Percentiles rank a stretch among this genome's conserved stretches.
phyloP scores from a whole-genome alignment of 2,329 filamentous ascomycete species.

The Clonostachys rosea region DNA sequence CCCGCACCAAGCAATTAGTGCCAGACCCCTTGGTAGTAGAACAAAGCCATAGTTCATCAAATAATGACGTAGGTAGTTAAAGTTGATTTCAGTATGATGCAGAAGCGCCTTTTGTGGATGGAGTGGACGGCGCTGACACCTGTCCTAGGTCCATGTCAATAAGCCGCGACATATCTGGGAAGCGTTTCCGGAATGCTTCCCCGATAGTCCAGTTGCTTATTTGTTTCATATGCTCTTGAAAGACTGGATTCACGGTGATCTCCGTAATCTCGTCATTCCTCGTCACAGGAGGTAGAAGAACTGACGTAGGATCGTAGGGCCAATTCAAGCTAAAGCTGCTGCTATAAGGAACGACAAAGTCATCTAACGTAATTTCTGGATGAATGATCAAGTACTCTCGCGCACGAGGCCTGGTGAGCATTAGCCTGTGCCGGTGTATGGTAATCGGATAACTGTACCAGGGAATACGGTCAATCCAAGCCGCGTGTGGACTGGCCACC shows the following conservation, averaged over 20 bases:
- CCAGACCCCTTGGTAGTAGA: no score
- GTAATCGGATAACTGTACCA: slow-evolving; percentile 7
- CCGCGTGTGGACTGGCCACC: slow-evolving; percentile 15
- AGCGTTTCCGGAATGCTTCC: slow-evolving; percentile 13
- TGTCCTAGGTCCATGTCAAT: slow-evolving; percentile 15
- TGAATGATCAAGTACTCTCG: slow-evolving; percentile 19
- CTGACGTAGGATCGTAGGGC: slow-evolving; percentile 18
- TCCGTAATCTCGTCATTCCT: slow-evolving; percentile 8
- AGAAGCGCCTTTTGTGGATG: no score
- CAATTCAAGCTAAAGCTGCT: slow-evolving; percentile 21
- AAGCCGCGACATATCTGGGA: slow-evolving; percentile 13
- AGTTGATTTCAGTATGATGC: no score
- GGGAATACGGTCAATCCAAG: slow-evolving; percentile 23
- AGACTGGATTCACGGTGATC: slow-evolving; percentile 18
- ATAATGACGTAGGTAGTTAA: no score
- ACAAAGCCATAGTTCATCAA: no score
- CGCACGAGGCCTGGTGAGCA: slow-evolving; percentile 12
- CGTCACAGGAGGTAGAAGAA: slow-evolving; percentile 10
- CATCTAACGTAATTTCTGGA: slow-evolving; percentile 20
- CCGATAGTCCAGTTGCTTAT: slow-evolving; percentile 20
- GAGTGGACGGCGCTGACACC: no score
- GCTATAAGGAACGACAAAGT: slow-evolving; percentile 21
- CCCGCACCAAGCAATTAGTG: no score
- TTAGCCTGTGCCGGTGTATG: no score
- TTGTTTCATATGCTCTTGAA: slow-evolving; percentile 19